Conservation (phyloP, 2,329 filamentous ascomycete genomes). For the Cordyceps pruinosa region DNA sequence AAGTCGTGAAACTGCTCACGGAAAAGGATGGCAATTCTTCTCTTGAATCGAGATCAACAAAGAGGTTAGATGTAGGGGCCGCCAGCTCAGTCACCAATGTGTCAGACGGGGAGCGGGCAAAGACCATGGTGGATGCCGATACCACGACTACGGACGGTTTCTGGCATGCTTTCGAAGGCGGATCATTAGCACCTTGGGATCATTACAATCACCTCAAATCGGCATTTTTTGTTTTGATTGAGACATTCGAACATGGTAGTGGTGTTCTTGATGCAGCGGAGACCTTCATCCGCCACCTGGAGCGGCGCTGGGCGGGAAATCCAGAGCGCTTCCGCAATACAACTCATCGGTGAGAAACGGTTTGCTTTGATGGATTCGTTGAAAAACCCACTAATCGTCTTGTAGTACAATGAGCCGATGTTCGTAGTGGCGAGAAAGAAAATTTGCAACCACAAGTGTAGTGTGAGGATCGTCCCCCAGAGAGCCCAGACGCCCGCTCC, state of each 20-base stretch:
- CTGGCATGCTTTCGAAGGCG: slow-evolving; percentile 22
- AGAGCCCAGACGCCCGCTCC: too few relatives aligned
- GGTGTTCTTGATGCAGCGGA: slow-evolving; percentile 23
- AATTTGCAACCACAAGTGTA: too few relatives aligned
- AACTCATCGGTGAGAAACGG: slow-evolving; percentile 21
- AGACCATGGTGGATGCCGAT: slow-evolving; percentile 12
- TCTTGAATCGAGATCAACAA: background rate
- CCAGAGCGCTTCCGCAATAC: slow-evolving; percentile 28
- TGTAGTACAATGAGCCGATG: slow-evolving; percentile 25
- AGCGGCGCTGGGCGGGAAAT: slow-evolving; percentile 19
- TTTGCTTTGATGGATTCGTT: too few relatives aligned
- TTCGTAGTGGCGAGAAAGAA: slow-evolving; percentile 31
- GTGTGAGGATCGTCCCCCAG: too few relatives aligned
- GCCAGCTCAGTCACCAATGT: background rate
- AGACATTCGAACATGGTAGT: slow-evolving; percentile 19
- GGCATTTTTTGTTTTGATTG: slow-evolving; percentile 25
- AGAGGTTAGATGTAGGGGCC: background rate
- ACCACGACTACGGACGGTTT: slow-evolving; percentile 17
- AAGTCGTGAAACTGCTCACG: slow-evolving; percentile 17
- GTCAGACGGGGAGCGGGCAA: background rate
- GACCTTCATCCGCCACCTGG: slow-evolving; percentile 24
- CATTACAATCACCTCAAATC: slow-evolving; percentile 28
- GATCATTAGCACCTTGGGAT: slow-evolving; percentile 24
- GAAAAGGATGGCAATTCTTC: background rate
- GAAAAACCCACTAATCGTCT: background rate